Percentiles rank a stretch among this genome's conserved stretches.
Evolutionary conservation across 176 grass and related monocot species (phyloP).

Genomic region (Triticum timopheevii): DNA sequence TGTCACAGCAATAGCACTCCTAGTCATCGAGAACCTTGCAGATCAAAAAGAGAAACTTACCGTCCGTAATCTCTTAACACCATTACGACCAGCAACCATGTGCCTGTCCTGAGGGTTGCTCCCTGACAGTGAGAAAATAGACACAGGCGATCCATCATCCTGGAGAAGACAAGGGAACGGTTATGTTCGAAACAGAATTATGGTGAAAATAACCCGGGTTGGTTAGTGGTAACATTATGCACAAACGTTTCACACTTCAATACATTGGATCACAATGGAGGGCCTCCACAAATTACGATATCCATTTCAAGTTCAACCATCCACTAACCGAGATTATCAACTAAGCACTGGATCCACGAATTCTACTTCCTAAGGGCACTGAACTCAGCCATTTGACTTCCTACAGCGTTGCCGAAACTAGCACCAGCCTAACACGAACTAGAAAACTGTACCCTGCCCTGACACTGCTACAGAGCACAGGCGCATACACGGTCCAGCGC

Average conservation of each 20-base stretch:
- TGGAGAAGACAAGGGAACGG: constrained; percentile 49
- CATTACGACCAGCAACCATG: constrained; percentile 91
- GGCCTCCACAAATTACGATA: background rate
- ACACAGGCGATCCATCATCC: constrained; percentile 93
- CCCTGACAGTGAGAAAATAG: constrained; percentile 94
- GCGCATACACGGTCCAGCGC: background rate
- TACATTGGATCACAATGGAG: background rate
- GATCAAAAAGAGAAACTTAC: constrained; percentile 46
- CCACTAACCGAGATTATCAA: constrained; percentile 1
- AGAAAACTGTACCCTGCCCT: background rate
- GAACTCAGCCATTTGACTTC: constrained; percentile 4
- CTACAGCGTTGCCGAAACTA: background rate
- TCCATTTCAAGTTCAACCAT: background rate
- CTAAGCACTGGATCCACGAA: constrained; percentile 10
- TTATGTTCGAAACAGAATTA: background rate
- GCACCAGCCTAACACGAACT: background rate
- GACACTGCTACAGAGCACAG: background rate
- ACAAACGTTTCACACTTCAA: background rate
- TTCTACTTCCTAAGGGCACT: background rate
- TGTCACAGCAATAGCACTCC: background rate
- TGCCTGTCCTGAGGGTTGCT: constrained; percentile 88
- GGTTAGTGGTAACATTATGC: background rate
- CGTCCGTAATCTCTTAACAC: constrained; percentile 87
- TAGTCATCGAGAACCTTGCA: background rate
- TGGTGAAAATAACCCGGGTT: background rate